phyloP scores from a whole-genome alignment of 352 stramenopile genomes.

The Globisporangium splendens region DNA sequence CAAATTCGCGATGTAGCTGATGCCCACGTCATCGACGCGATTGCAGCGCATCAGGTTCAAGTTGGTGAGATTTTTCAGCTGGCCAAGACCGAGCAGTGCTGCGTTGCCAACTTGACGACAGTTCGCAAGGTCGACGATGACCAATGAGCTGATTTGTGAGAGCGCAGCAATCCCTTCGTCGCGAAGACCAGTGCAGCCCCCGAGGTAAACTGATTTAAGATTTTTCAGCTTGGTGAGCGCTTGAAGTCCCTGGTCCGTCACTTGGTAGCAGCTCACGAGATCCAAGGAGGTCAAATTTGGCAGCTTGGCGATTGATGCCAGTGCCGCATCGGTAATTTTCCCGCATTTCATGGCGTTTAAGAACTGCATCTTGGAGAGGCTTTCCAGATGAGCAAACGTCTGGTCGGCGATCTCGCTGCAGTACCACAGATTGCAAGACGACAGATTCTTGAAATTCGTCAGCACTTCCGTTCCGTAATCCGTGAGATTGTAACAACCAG shows the following conservation, averaged over 20 bases:
- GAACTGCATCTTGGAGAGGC: constrained; percentile 55
- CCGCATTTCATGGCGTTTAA: constrained; percentile 84
- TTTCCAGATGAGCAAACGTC: constrained; percentile 54
- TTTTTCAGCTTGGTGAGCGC: constrained; percentile 34
- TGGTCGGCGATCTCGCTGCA: constrained; percentile 71
- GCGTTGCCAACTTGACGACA: constrained; percentile 70
- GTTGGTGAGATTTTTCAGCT: constrained; percentile 55
- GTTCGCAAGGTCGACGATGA: constrained; percentile 71
- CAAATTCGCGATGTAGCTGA: constrained; percentile 38
- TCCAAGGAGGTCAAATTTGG: constrained; percentile 63
- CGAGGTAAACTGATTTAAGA: constrained; percentile 64
- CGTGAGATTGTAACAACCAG: constrained; percentile 81
- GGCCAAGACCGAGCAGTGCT: constrained; percentile 46
- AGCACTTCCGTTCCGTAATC: constrained; percentile 62
- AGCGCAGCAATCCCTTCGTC: constrained; percentile 56
- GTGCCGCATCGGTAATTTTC: constrained; percentile 54
- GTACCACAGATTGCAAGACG: constrained; percentile 79
- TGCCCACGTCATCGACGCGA: constrained; percentile 54
- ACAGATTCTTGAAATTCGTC: constrained; percentile 43
- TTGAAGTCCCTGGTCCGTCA: constrained; percentile 50
- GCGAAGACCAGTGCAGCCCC: constrained; percentile 49
- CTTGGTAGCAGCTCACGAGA: constrained; percentile 71
- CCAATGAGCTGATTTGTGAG: constrained; percentile 35
- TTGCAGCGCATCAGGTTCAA: constrained; percentile 83
- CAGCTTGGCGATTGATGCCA: constrained; percentile 47